A percentile compares a stretch with the other conserved stretches of the same genome.
phyloP scores from a whole-genome alignment of 331 rosid genomes.

The Malus hybrid region DNA sequence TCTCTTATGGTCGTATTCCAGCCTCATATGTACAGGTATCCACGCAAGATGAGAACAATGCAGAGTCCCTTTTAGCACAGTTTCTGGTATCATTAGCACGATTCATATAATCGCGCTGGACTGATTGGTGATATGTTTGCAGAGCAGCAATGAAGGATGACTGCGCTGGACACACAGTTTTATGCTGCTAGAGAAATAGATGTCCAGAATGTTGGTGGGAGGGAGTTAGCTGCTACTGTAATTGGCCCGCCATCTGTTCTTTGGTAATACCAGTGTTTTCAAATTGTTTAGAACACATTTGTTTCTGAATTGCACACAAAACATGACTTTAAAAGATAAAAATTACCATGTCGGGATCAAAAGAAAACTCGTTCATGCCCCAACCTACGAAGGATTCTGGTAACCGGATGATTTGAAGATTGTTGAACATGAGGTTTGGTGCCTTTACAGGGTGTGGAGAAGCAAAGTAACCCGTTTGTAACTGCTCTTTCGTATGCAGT shows the following conservation, averaged over 20 bases:
- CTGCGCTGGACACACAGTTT: conserved; percentile 12
- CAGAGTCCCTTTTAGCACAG: not conserved
- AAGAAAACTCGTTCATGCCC: not conserved
- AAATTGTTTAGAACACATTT: not conserved
- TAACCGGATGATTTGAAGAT: not conserved
- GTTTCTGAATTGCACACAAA: not conserved
- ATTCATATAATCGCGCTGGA: not conserved
- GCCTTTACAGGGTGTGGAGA: conserved; percentile 1
- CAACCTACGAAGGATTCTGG: not conserved
- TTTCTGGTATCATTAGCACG: no score
- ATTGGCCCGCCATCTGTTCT: conserved; percentile 15
- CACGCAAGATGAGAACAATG: not conserved
- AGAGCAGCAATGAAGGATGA: conserved; percentile 21
- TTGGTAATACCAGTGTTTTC: conserved; percentile 5
- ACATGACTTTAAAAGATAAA: not conserved
- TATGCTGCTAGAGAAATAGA: conserved; percentile 18
- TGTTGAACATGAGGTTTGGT: not conserved
- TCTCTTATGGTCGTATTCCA: conserved; percentile 21
- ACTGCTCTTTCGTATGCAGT: not conserved
- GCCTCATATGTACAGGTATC: conserved; percentile 27
- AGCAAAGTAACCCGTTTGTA: not conserved
- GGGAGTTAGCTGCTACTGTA: conserved; percentile 11
- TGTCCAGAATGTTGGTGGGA: conserved; percentile 13
- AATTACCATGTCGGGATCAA: not conserved
- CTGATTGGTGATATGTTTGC: not conserved